phyloP scores from a whole-genome alignment of 352 stramenopile species.

The Globisporangium orthogonon region DNA sequence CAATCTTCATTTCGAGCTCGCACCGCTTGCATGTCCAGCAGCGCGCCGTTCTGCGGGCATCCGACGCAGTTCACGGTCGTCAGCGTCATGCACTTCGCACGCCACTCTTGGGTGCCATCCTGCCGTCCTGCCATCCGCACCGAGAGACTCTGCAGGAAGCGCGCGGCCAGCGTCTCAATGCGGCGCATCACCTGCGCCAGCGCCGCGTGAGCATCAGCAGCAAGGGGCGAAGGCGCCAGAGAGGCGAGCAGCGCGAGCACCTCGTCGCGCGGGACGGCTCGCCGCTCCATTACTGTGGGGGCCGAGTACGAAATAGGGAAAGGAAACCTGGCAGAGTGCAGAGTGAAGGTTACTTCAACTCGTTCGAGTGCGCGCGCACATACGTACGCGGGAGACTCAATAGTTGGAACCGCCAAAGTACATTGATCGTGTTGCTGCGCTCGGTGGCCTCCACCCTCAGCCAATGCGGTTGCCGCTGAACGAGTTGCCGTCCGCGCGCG shows the following conservation, averaged over 20 bases:
- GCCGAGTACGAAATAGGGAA: not conserved
- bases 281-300: not conserved
- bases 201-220: too few species aligned
- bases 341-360: constrained; percentile 27
- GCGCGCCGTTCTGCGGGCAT: constrained; percentile 25
- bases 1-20: not conserved
- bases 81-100: not conserved
- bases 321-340: constrained; percentile 5
- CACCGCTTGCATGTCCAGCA: constrained; percentile 60
- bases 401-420: not conserved
- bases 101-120: not conserved
- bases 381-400: not conserved
- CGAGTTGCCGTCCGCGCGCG: constrained; percentile 39
- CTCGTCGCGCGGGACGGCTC: constrained; percentile 29
- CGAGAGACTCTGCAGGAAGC: constrained; percentile 52
- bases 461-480: constrained; percentile 48
- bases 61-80: not conserved
- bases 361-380: not conserved
- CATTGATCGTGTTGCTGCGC: not conserved
- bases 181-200: constrained; percentile 35
- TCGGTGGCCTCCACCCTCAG: constrained; percentile 1
- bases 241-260: constrained; percentile 9
- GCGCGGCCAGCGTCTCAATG: constrained; percentile 47
- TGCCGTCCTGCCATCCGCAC: constrained; percentile 13
- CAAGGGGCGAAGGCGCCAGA: not conserved